Evolutionary conservation across 805 yeast species (phyloP).

Genomic region (Debaryomyces castellii): DNA sequence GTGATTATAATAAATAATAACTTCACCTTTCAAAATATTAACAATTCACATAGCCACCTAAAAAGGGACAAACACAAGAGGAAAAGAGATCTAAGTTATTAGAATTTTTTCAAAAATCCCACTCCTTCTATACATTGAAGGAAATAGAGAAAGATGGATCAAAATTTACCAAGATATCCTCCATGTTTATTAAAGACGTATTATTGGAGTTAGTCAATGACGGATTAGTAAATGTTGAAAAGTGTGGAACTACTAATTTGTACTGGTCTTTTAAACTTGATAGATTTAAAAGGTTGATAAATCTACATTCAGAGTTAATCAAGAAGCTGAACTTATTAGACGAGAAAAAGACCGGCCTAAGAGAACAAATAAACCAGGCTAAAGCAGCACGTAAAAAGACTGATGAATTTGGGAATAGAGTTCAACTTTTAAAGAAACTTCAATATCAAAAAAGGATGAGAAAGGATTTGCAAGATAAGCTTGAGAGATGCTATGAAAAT

Average conservation of each 20-base stretch:
- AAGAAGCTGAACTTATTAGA: slow-evolving; percentile 11
- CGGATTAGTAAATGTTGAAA: slow-evolving; percentile 47
- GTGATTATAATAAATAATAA: not conserved
- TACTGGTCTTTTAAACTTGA: slow-evolving; percentile 50
- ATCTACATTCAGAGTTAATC: slow-evolving; percentile 12
- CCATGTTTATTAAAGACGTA: slow-evolving; percentile 55
- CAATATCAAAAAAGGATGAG: not conserved
- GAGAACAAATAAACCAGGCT: slow-evolving; percentile 10
- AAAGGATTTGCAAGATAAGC: slow-evolving; percentile 4
- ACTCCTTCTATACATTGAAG: slow-evolving; percentile 46
- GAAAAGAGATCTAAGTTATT: slow-evolving; percentile 38
- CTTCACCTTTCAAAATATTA: not conserved
- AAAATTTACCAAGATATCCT: slow-evolving; percentile 46
- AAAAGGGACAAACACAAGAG: slow-evolving; percentile 34
- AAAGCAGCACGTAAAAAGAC: slow-evolving; percentile 3
- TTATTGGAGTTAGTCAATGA: slow-evolving; percentile 50
- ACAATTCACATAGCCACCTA: slow-evolving; percentile 10
- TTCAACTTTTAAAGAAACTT: slow-evolving; percentile 4
- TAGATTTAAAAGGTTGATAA: slow-evolving; percentile 7
- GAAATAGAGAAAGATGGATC: slow-evolving; percentile 50
- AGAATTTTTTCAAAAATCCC: slow-evolving; percentile 39
- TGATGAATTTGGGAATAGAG: slow-evolving; percentile 8
- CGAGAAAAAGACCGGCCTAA: slow-evolving; percentile 8
- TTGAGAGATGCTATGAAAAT: slow-evolving; percentile 1
- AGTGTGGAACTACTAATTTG: slow-evolving; percentile 53